Evolutionary conservation across 2,329 filamentous ascomycete species (phyloP).

Genomic region (Akanthomyces uredinophilus): DNA sequence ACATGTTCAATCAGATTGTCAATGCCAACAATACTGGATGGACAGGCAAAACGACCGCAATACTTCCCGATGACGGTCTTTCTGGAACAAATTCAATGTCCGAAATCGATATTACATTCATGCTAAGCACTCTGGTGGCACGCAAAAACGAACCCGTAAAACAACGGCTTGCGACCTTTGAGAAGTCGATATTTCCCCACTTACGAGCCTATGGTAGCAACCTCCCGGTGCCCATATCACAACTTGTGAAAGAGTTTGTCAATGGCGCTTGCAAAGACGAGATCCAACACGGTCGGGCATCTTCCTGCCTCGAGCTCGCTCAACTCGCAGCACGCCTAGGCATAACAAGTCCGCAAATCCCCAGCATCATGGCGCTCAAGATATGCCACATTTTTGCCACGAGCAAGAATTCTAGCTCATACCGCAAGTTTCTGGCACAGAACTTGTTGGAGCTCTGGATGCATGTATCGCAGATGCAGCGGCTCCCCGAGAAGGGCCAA

Average conservation of each 20-base stretch:
- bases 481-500: slow-evolving; percentile 16
- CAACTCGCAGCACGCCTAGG: slow-evolving; percentile 9
- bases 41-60: background rate
- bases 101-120: slow-evolving; percentile 25
- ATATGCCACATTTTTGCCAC: slow-evolving; percentile 25
- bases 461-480: slow-evolving; percentile 9
- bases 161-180: slow-evolving; percentile 22
- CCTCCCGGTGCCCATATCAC: background rate
- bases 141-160: slow-evolving; percentile 16
- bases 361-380: slow-evolving; percentile 29
- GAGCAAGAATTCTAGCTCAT: slow-evolving; percentile 13
- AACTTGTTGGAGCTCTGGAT: slow-evolving; percentile 12
- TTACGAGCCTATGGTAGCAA: slow-evolving; percentile 18
- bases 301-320: slow-evolving; percentile 23
- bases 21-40: background rate
- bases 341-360: slow-evolving; percentile 15
- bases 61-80: background rate
- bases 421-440: slow-evolving; percentile 17
- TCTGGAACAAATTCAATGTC: background rate
- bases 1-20: slow-evolving; percentile 14
- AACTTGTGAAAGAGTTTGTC: slow-evolving; percentile 21
- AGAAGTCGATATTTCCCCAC: slow-evolving; percentile 27
- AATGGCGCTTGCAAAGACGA: slow-evolving; percentile 17
- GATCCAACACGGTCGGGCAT: slow-evolving; percentile 16
- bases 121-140: slow-evolving; percentile 24